These are phyloP conservation scores for Aspergillus bridgeri DNA, from an alignment of 495 filamentous ascomycete species.

Conservation along the genomic window DNA sequence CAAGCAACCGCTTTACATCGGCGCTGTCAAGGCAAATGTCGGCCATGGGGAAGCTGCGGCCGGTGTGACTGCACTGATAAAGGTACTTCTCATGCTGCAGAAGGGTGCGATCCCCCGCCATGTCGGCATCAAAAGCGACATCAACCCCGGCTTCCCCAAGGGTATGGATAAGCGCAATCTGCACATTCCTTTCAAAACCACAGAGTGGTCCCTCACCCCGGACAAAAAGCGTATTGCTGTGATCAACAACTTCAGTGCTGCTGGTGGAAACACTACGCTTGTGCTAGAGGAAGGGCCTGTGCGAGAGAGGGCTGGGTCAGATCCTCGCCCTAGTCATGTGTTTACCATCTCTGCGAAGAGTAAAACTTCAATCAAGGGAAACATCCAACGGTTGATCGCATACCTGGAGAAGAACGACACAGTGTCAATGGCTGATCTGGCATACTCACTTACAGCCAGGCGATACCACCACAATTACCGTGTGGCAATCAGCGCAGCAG, in stretches of 20 bases:
- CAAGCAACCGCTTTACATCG: constrained; percentile 66
- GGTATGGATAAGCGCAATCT: constrained; percentile 73
- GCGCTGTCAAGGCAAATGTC: constrained; percentile 83
- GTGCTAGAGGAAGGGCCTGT: constrained; percentile 55
- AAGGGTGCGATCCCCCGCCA: constrained; percentile 82
- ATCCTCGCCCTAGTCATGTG: constrained; percentile 49
- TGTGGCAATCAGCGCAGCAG: no score
- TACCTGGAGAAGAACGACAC: constrained; percentile 44
- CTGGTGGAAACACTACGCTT: constrained; percentile 52
- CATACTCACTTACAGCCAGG: constrained; percentile 78
- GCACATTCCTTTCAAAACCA: constrained; percentile 58
- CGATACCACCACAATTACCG: constrained; percentile 74
- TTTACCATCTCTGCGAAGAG: constrained; percentile 54
- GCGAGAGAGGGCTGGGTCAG: constrained; percentile 38
- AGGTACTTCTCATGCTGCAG: constrained; percentile 83
- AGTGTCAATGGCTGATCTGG: constrained; percentile 54
- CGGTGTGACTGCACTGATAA: constrained; percentile 76
- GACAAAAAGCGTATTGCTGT: constrained; percentile 61
- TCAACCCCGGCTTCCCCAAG: constrained; percentile 78
- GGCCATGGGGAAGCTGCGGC: constrained; percentile 90
- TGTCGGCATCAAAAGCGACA: constrained; percentile 78
- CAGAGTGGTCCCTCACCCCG: constrained; percentile 62
- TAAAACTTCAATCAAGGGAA: constrained; percentile 52
- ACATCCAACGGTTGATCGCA: no score
- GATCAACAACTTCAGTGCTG: constrained; percentile 69